Percentiles rank a stretch among this genome's conserved stretches.
These are phyloP conservation scores for Fusarium chuoi DNA, from an alignment of 2,329 filamentous ascomycete species.

Conservation along the genomic window DNA sequence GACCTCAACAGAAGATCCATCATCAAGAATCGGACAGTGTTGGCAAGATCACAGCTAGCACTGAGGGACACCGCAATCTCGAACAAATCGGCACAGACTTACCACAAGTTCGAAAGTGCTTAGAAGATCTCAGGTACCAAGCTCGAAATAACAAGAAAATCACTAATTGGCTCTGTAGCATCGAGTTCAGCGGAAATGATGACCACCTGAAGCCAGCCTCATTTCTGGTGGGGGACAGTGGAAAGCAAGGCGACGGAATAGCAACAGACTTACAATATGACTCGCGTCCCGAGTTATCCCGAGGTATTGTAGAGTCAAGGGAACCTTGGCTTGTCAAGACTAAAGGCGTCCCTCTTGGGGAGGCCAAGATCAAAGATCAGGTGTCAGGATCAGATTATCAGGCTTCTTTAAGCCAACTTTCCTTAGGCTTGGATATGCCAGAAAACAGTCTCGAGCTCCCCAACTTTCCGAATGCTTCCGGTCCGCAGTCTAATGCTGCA, in stretches of 20 bases:
- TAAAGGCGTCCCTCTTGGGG: not conserved
- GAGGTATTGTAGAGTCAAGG: not conserved
- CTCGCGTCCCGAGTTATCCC: not conserved
- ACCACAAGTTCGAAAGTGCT: not conserved
- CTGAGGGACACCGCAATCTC: not conserved
- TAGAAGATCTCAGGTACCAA: not conserved
- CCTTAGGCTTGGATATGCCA: constrained; percentile 17
- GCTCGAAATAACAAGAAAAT: not conserved
- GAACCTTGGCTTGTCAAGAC: not conserved
- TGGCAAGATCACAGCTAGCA: not conserved
- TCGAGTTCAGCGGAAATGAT: not conserved
- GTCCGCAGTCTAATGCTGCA: not conserved
- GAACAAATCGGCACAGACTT: not conserved
- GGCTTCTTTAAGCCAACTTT: not conserved
- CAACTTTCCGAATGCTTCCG: not conserved
- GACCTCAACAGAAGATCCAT: not conserved
- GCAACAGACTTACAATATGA: not conserved
- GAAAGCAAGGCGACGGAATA: not conserved
- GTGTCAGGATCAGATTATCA: not conserved
- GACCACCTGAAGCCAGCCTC: not conserved
- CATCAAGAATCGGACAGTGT: not conserved
- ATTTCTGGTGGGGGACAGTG: not conserved
- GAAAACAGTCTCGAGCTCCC: not conserved
- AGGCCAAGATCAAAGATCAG: not conserved
- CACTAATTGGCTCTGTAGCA: constrained; percentile 5